phyloP scores from a whole-genome alignment of 2,329 filamentous ascomycete genomes.

The Elsinoe fawcettii region DNA sequence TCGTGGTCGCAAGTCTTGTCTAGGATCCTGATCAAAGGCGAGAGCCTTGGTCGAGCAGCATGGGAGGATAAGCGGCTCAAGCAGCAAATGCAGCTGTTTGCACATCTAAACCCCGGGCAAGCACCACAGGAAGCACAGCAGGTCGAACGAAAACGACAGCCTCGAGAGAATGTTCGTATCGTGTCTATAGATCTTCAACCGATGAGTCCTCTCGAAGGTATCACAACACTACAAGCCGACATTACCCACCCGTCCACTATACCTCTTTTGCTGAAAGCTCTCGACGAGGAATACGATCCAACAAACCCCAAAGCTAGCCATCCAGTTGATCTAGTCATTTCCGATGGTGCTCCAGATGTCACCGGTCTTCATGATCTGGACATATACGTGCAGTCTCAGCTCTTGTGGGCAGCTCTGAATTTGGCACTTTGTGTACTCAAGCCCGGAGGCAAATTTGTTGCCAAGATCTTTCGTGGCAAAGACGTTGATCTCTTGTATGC shows the following conservation, averaged over 20 bases:
- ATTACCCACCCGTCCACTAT: constrained; percentile 97
- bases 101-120: background rate
- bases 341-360: constrained; percentile 91
- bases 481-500: constrained; percentile 95
- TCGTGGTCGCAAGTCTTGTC: constrained; percentile 98
- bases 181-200: constrained; percentile 94
- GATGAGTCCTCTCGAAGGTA: constrained; percentile 87
- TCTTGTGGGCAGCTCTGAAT: constrained; percentile 89
- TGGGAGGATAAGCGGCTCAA: constrained; percentile 78
- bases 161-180: constrained; percentile 64
- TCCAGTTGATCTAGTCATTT: constrained; percentile 87
- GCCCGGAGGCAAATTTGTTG: constrained; percentile 91
- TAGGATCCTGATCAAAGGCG: constrained; percentile 83
- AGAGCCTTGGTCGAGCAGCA: constrained; percentile 75
- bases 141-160: constrained; percentile 15
- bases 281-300: constrained; percentile 58
- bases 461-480: constrained; percentile 91
- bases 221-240: constrained; percentile 85
- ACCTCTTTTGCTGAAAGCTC: constrained; percentile 73
- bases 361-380: constrained; percentile 95
- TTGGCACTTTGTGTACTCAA: constrained; percentile 86
- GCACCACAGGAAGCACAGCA: background rate
- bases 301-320: constrained; percentile 49
- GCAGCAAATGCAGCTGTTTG: constrained; percentile 54
- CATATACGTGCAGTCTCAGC: constrained; percentile 94